Evolutionary conservation across 805 yeast species (phyloP).

Genomic region (Candida berthetii): DNA sequence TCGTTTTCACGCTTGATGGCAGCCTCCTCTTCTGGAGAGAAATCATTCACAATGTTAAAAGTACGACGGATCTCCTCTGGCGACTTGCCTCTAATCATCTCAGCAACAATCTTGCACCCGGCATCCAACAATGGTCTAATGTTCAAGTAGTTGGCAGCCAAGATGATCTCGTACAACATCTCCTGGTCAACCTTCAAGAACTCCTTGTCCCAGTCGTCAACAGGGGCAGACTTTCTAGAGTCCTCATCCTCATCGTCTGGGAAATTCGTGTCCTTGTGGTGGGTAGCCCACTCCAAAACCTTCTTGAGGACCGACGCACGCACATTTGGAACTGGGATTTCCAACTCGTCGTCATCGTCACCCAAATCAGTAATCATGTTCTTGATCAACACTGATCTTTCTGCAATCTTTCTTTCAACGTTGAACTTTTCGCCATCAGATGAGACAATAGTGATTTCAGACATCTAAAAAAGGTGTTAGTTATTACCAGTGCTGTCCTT

Average conservation of each 20-base stretch:
- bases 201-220: conserved; percentile 93
- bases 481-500: not conserved
- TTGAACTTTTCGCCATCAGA: conserved; percentile 77
- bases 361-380: conserved; percentile 78
- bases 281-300: conserved; percentile 95
- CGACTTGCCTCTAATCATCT: conserved; percentile 74
- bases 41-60: conserved; percentile 75
- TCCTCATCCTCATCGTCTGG: conserved; percentile 83
- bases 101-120: conserved; percentile 79
- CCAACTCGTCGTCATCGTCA: conserved; percentile 60
- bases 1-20: conserved; percentile 84
- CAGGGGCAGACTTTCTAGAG: conserved; percentile 81
- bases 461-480: too few species aligned
- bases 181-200: conserved; percentile 92
- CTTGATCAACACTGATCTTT: conserved; percentile 77
- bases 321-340: conserved; percentile 88
- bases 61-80: conserved; percentile 79
- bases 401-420: conserved; percentile 78
- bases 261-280: conserved; percentile 75
- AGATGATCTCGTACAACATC: conserved; percentile 73
- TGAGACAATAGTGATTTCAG: conserved; percentile 52
- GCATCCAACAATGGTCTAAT: conserved; percentile 71
- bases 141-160: conserved; percentile 77
- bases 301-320: conserved; percentile 81
- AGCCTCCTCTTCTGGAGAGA: conserved; percentile 83